Evolutionary conservation across 805 yeast species (phyloP), one percentile per base, ranked within the genome.

Genomic region (Candida bentonensis): DNA sequence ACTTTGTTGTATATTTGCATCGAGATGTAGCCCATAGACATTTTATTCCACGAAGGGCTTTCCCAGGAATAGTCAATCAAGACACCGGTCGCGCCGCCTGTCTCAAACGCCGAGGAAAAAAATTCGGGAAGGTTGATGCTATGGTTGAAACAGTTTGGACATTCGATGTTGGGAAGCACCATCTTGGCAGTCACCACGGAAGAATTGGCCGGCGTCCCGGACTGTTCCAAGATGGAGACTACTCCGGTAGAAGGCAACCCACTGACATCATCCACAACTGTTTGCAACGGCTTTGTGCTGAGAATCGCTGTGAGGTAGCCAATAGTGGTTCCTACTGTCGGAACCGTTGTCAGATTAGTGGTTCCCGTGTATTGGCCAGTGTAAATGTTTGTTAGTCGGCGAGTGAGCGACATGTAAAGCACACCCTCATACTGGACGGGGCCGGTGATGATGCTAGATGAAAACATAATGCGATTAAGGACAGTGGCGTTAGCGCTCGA

Each of bases 311-410:
- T 73, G 34, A 86, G 53, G 58, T 76, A 87, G 0, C 95, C 95
- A 2, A 30, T n/a, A 9, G 36, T 30, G 5, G 36, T 30, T 4
- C 36, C 36, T 5, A 30, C 36, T 30, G 36, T 15, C 7, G 36
- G 36, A 9, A 17, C 36, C 5, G 17, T 30, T n/a, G n/a, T n/a
- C 7, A 30, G 17, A n/a, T 30, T 30, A 78, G 70, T 4, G 83
- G 65, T 20, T 72, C 68, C 3, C 81, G 77, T 15, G 69, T 65
- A n/a, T 69, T 62, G 21, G 79, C 62, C 21, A 83, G 79, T 1
- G 94, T 79, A n/a, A 79, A 69, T 51, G 82, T 80, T 15, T 85
- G 73, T 53, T 70, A 79, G 2, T 87, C 72, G 92, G 3, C 85
- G 52, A 0, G 95, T 82, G 62, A 87, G 64, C 0, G 95, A 84